Base-by-base conservation (phyloP, 805 yeast species). In the Suhomyces xylopsoci region DNA sequence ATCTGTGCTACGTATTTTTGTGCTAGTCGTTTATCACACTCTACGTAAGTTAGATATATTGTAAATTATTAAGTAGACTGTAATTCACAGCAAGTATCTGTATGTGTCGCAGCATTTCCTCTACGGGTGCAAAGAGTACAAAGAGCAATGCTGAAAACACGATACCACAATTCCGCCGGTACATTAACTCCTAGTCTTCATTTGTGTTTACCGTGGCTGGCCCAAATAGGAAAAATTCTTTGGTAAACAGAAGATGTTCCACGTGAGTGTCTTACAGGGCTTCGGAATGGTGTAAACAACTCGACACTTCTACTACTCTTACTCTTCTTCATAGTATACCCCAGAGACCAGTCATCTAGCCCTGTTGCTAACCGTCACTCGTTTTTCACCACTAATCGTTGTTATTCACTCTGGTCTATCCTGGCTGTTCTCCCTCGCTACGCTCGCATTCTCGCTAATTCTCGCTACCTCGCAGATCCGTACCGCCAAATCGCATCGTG, bases 171-270 rank as follows among this genome's bases (percentile, higher is more conserved):
- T 28, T 28, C n/a, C 5, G n/a, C 32, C 32, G 36, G 36, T n/a
- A n/a, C n/a, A n/a, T n/a, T n/a, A 32, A 32, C 36, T 32, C 36
- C 17, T n/a, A 30, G 34, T 6, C 20, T 17, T 38, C 42, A 19
- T n/a, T 38, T 38, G 24, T 38, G 24, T 17, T 38, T 17, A 28
- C 22, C 42, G 42, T 38, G 22, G 24, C 20, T 38, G 24, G 47
- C 55, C 55, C 32, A 30, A 50, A 36, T 50, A 44, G 55, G 55
- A 32, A 53, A 53, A 52, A 53, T 20, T 53, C 47, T 40, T 34
- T 25, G 43, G 53, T 51, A 51, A 45, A 42, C 48, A 47, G 30
- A 38, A 19, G 24, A 17, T 17, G 42, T 14, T 10, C 17, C 42
- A 38, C 42, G 42, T 38, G 42, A 17, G 24, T 32, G 36, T 38